Evolutionary conservation across 495 filamentous ascomycete genomes (phyloP), one percentile per base, ranked within the genome.

Genomic region (Xylaria bambusicola): DNA sequence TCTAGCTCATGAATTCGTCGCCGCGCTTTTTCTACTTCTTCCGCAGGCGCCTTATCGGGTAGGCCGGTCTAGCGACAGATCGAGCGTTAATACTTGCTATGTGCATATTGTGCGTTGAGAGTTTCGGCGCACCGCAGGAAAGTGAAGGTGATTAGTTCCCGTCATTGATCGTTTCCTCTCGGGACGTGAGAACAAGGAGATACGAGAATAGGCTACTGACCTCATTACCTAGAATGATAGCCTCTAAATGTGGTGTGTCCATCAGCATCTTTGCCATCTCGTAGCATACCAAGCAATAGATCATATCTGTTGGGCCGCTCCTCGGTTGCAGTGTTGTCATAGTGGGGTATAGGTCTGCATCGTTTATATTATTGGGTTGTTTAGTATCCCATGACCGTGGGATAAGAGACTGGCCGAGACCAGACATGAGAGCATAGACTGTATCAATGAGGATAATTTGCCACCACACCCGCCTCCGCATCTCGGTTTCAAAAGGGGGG

Each of bases 391-490:
- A 79, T 47, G 63, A 70, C 15, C 69, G 68, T 45, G 72, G 82
- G 42, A 78, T 64, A 26, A 76, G 74, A 66, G 76, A 82, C 57
- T 87, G 80, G 29, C 82, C 82, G 15, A 86, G 84, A 24, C 88
- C 88, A 46, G 87, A 84, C 36, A 88, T 77, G 54, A 88, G 80
- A 33, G 80, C 75, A 50, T 73, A 76, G 57, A 76, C 75, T 27
- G 75, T 76, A 54, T 91, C 88, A 62, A 88, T 82, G 56, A 87
- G 78, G 62, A 88, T 74, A 33, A 90, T 87, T 60, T 87, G 84
- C 87, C 86, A 91, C 88, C 88, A 91, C 35, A 89, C 70, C 0
- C 88, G 77, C 52, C 88, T 79, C 17, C 88, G 79, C 68, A 87
- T 86, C 63, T 91, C 88, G 15, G 86, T 82, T 62, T 89, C 86